Base-by-base conservation (phyloP, 176 grass and related monocot species). In the Pharus latifolius region DNA sequence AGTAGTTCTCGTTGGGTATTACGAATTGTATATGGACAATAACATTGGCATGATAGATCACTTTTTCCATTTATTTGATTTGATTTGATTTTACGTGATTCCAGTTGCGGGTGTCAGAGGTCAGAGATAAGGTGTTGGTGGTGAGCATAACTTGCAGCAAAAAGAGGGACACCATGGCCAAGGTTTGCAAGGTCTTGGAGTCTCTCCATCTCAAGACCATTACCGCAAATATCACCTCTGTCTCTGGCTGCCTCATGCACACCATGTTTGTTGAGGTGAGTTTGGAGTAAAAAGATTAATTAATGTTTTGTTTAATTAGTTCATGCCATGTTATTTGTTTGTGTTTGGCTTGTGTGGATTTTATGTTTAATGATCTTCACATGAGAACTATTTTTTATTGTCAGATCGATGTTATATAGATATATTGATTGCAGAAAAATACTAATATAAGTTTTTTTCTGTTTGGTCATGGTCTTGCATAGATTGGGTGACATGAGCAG, bases 201-300 rank as follows among this genome's bases (percentile, higher is more conserved):
- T 89, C 81, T 11, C 90, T 99, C 50, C 63, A 62, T 25, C 84
- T 96, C 72, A 68, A 81, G 16, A 62, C 90, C 37, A 85, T 97
- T 81, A 85, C 93, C 2, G 81, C 86, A 29, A 97, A 49, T 74
- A 61, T 97, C 80, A 85, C 83, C 20, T 78, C 83, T 11, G 80
- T 90, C 45, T 84, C 86, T 0, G 89, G 73, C 0, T 82, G 57
- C 44, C 83, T 90, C 43, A 63, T 87, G 19, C 80, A 97, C 82
- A 92, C 86, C 26, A 67, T 97, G 56, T 82, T 97, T 61, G 81
- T 97, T 62, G 93, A 97, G 93, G 93, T 97, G 10, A 3, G 1
- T 20, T 52, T 17, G 0, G 3, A 32, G 26, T 60, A 10, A 59
- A 16, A 16, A n/a, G n/a, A n/a, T n/a, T n/a, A n/a, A n/a, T n/a